Percentiles rank a stretch among this genome's conserved stretches.
phyloP scores from a whole-genome alignment of 202 grass and related monocot genomes.

The Sporobolus alterniflorus region DNA sequence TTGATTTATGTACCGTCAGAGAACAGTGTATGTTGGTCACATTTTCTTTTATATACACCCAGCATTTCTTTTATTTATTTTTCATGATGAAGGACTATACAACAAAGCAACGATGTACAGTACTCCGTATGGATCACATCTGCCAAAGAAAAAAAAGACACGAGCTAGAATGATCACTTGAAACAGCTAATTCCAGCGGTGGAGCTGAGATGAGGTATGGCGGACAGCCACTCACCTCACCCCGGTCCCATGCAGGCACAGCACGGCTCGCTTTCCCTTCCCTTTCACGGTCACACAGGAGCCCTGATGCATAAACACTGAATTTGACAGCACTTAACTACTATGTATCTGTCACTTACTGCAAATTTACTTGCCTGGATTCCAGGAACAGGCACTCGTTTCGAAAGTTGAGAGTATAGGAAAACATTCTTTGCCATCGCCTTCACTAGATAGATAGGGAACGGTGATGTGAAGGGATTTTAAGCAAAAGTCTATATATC shows the following conservation, averaged over 20 bases:
- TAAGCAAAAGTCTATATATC: background rate
- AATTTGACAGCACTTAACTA: background rate
- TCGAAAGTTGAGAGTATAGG: background rate
- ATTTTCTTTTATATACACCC: background rate
- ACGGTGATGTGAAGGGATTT: background rate
- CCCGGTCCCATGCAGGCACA: background rate
- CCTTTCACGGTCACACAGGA: constrained; percentile 1
- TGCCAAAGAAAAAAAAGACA: background rate
- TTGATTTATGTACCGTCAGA: background rate
- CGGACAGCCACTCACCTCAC: background rate
- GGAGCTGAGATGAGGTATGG: background rate
- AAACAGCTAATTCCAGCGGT: background rate
- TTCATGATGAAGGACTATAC: background rate
- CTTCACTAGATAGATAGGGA: background rate
- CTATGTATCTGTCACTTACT: background rate
- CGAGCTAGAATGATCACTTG: background rate
- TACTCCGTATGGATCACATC: too few relatives aligned
- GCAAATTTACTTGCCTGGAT: background rate
- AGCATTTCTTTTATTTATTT: background rate
- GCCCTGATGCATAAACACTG: background rate
- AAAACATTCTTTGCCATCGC: background rate
- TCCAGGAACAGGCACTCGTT: background rate
- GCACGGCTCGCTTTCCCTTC: background rate
- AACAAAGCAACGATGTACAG: background rate
- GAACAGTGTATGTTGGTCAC: background rate